A percentile compares a stretch with the other conserved stretches of the same genome.
These are phyloP conservation scores for Kodamaea suecica DNA, from an alignment of 1,139 yeast species.

Conservation along the genomic window DNA sequence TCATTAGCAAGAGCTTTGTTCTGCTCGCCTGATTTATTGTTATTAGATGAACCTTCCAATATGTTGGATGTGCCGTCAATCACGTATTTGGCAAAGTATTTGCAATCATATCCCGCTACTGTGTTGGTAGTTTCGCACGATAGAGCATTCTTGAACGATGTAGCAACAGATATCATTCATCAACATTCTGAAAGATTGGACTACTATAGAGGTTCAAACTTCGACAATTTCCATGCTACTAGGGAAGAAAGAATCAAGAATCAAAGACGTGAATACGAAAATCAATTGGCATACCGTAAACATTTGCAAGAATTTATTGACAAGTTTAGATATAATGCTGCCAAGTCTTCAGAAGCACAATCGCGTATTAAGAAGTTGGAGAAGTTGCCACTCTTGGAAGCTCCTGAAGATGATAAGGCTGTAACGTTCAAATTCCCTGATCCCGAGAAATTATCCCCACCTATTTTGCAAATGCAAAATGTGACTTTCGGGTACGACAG, in stretches of 20 bases:
- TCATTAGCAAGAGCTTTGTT: constrained; percentile 97
- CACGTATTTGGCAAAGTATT: constrained; percentile 84
- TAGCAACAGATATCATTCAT: constrained; percentile 95
- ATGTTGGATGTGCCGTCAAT: constrained; percentile 99
- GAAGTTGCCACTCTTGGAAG: constrained; percentile 85
- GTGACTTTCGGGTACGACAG: constrained; percentile 84
- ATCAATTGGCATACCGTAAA: constrained; percentile 92
- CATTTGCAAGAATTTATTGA: constrained; percentile 94
- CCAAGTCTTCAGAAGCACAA: constrained; percentile 95
- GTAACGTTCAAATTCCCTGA: constrained; percentile 92
- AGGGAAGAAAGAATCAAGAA: constrained; percentile 93
- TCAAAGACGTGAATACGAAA: constrained; percentile 91
- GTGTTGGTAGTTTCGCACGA: constrained; percentile 97
- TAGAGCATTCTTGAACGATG: constrained; percentile 93
- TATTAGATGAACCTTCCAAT: constrained; percentile 98
- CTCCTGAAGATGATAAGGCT: constrained; percentile 89
- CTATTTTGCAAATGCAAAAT: constrained; percentile 82
- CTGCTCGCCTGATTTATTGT: constrained; percentile 90
- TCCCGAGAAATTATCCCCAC: constrained; percentile 90
- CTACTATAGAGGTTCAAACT: constrained; percentile 91
- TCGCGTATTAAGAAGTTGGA: constrained; percentile 95
- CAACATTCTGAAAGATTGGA: constrained; percentile 97
- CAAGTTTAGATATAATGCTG: constrained; percentile 95
- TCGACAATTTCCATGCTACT: constrained; percentile 88
- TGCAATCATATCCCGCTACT: constrained; percentile 87